Evolutionary conservation across 2,329 filamentous ascomycete genomes (phyloP).

Genomic region (Ophiostoma sp.): DNA sequence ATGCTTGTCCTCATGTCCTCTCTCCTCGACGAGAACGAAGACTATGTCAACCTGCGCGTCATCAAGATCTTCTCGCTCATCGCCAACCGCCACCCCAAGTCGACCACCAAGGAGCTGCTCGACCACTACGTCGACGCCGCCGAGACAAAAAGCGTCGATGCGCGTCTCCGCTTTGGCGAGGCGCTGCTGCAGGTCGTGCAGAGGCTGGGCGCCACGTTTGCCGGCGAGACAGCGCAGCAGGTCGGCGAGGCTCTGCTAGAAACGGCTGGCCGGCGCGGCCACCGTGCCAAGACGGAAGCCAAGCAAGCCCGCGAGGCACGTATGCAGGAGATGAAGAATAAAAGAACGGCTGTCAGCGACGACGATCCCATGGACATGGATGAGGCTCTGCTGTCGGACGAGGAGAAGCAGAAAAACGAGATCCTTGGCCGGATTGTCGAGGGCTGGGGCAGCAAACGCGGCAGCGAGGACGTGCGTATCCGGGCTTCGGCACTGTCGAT

Average conservation of each 20-base stretch:
- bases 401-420: slow-evolving; percentile 44
- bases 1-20: slow-evolving; percentile 59
- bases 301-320: slow-evolving; percentile 50
- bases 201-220: slow-evolving; percentile 51
- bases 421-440: slow-evolving; percentile 55
- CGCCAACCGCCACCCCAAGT: slow-evolving; percentile 55
- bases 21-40: slow-evolving; percentile 60
- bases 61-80: slow-evolving; percentile 61
- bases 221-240: slow-evolving; percentile 47
- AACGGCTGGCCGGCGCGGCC: slow-evolving; percentile 58
- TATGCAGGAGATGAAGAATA: slow-evolving; percentile 41
- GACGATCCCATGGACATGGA: slow-evolving; percentile 47
- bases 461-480: slow-evolving; percentile 64
- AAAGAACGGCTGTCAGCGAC: slow-evolving; percentile 32
- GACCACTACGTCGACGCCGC: slow-evolving; percentile 62
- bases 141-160: slow-evolving; percentile 56
- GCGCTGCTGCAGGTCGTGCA: slow-evolving; percentile 61
- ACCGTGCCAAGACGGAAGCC: slow-evolving; percentile 54
- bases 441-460: slow-evolving; percentile 62
- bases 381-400: slow-evolving; percentile 41
- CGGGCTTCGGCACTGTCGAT: slow-evolving; percentile 65
- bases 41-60: slow-evolving; percentile 65
- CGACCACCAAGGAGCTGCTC: slow-evolving; percentile 57
- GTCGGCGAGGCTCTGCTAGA: slow-evolving; percentile 57
- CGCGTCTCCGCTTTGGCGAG: slow-evolving; percentile 64